Evolutionary conservation across 1,284 basidiomycete genomes (phyloP).

Genomic region (Athelia psychrophila): DNA sequence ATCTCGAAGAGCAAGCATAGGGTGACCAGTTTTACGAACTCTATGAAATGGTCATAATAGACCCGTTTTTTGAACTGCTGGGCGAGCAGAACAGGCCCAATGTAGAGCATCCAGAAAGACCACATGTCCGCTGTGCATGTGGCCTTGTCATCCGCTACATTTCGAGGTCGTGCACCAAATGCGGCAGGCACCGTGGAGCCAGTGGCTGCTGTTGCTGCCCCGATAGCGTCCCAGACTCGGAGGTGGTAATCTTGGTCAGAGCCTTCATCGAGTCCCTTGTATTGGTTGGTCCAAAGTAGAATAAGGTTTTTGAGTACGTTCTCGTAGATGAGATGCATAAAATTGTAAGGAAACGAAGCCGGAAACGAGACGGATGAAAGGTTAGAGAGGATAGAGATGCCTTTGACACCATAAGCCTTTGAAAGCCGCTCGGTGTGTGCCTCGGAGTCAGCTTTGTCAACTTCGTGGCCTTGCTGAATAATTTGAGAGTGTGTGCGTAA

Average conservation of each 20-base stretch:
- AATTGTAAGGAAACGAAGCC: slow-evolving; percentile 14
- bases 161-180: slow-evolving; percentile 9
- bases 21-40: slow-evolving; percentile 15
- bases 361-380: slow-evolving; percentile 10
- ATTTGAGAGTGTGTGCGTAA: slow-evolving; percentile 19
- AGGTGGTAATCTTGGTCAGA: slow-evolving; percentile 10
- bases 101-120: slow-evolving; percentile 14
- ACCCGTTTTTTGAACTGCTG: slow-evolving; percentile 6
- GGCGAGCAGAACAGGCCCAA: slow-evolving; percentile 15
- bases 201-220: slow-evolving; percentile 1
- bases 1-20: slow-evolving; percentile 15
- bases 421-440: slow-evolving; percentile 7
- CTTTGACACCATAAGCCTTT: slow-evolving; percentile 14
- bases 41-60: slow-evolving; percentile 22
- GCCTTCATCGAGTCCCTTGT: slow-evolving; percentile 12
- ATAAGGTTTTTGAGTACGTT: slow-evolving; percentile 11
- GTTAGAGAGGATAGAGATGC: slow-evolving; percentile 10
- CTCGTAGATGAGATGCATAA: slow-evolving; percentile 18
- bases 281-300: slow-evolving; percentile 15
- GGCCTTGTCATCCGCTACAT: slow-evolving; percentile 11
- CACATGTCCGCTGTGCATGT: slow-evolving; percentile 22
- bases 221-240: slow-evolving; percentile 10
- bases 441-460: slow-evolving; percentile 9
- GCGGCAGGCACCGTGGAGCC: slow-evolving; percentile 7
- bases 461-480: slow-evolving; percentile 16